Conservation (phyloP, 2,329 filamentous ascomycete species). For the Pseudogymnoascus sp. region DNA sequence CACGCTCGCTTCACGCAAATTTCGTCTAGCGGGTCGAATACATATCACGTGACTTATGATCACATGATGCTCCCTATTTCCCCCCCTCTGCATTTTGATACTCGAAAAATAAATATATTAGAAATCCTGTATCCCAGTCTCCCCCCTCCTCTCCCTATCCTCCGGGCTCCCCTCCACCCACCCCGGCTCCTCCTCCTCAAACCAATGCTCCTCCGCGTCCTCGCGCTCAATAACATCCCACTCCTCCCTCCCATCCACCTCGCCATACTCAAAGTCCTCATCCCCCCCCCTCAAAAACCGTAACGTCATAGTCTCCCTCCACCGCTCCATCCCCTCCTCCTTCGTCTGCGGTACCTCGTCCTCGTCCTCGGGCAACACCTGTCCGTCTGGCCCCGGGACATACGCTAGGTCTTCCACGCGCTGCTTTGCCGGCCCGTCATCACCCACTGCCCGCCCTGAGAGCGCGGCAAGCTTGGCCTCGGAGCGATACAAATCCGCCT, state of each 20-base stretch:
- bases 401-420: constrained; percentile 20
- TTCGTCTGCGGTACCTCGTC: constrained; percentile 25
- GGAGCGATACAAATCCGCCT: constrained; percentile 29
- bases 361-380: constrained; percentile 25
- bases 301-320: constrained; percentile 29
- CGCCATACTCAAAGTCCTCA: constrained; percentile 27
- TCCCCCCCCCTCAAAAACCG: constrained; percentile 28
- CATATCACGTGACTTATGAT: neutral
- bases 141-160: constrained; percentile 18
- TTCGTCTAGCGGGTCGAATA: neutral
- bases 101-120: constrained; percentile 13
- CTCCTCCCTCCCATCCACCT: constrained; percentile 26
- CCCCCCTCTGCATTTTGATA: neutral
- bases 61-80: neutral
- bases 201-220: constrained; percentile 28
- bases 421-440: constrained; percentile 6
- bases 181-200: constrained; percentile 29
- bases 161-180: constrained; percentile 18
- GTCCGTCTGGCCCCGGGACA: constrained; percentile 19
- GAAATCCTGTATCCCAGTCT: constrained; percentile 30
- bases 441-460: neutral
- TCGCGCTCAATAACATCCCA: constrained; percentile 26
- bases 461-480: constrained; percentile 28
- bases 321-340: constrained; percentile 27
- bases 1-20: constrained; percentile 7